A percentile compares a stretch with the other conserved stretches of the same genome.
Conservation (phyloP, 2,329 filamentous ascomycete genomes). For the Neonectria neomacrospora region DNA sequence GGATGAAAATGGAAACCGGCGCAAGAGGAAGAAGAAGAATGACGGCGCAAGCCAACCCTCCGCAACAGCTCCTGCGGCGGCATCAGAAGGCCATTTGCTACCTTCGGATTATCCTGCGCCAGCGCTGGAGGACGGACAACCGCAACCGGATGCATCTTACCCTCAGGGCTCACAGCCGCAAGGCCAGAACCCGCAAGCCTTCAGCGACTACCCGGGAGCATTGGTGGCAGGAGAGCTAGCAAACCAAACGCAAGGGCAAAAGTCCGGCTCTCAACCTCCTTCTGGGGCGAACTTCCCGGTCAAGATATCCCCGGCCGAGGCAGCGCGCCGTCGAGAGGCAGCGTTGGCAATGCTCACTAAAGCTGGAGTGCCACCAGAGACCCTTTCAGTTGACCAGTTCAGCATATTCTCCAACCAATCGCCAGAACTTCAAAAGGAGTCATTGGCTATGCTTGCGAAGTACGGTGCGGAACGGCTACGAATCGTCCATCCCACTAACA, state of each 20-base stretch:
- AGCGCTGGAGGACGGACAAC: constrained; percentile 19
- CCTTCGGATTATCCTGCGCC: constrained; percentile 29
- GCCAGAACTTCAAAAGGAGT: constrained; percentile 64
- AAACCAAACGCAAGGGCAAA: constrained; percentile 25
- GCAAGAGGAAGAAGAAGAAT: constrained; percentile 45
- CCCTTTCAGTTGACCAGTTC: constrained; percentile 66
- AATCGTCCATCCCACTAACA: constrained; percentile 64
- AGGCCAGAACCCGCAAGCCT: constrained; percentile 21
- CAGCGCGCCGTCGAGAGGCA: constrained; percentile 59
- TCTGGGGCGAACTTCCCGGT: constrained; percentile 42
- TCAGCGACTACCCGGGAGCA: constrained; percentile 33
- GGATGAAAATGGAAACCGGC: constrained; percentile 41
- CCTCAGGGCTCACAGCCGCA: constrained; percentile 20
- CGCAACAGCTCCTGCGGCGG: constrained; percentile 7
- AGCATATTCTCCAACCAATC: constrained; percentile 70
- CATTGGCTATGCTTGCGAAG: constrained; percentile 65
- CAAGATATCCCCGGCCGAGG: constrained; percentile 57
- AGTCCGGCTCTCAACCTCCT: constrained; percentile 24
- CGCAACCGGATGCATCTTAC: constrained; percentile 21
- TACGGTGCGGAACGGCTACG: constrained; percentile 68
- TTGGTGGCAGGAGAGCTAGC: constrained; percentile 25
- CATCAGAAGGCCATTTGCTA: constrained; percentile 25
- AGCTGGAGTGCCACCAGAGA: constrained; percentile 62
- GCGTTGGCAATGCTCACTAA: constrained; percentile 60
- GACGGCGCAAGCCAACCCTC: constrained; percentile 34